Base-by-base conservation (phyloP, 75 land plant species). In the Selaginella tamariscina region DNA sequence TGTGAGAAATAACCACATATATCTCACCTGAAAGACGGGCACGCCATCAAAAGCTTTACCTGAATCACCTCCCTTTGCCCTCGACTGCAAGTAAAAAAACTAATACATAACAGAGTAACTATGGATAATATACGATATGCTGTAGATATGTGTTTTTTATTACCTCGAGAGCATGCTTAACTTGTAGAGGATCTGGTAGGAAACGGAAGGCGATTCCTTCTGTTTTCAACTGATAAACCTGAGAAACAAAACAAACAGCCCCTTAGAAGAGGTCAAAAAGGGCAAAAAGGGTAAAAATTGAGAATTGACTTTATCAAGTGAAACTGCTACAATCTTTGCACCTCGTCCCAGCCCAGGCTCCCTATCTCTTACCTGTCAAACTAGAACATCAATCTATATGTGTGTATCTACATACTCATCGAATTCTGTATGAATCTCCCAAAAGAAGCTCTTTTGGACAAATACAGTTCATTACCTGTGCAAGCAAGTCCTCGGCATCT, bases 121-220 rank as follows among this genome's bases (percentile, higher is more conserved):
- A n/a, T n/a, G n/a, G n/a, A n/a, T n/a, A n/a, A n/a, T n/a, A 11
- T 49, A 20, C 54, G 54, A 49, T 11, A 49, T 49, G 54, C 54
- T 49, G 54, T 49, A 66, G 30, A 67, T 15, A 24, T 9, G 24
- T 2, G n/a, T 15, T 0, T 68, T 32, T 20, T 55, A 80, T 64
- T 56, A 88, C 97, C 95, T 86, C 83, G 65, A 89, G 77, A 21
- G 97, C 97, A 78, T 92, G 83, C 68, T 74, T 80, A 32, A 92
- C 77, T 73, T 93, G 95, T 57, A 70, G 70, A 65, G 98, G 98
- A 83, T 93, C 96, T 65, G 98, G 98, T 70, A 93, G 72, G 72
- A 93, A 93, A 15, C 98, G 81, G 49, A 93, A 93, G 56, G 98
- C 98, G 65, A 93, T 93, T 20, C 98, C 98, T 77, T 93, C 95